Percentiles rank a stretch among this genome's conserved stretches.
Conservation (phyloP, 768 basidiomycete species). For the Tulasnella sp. region DNA sequence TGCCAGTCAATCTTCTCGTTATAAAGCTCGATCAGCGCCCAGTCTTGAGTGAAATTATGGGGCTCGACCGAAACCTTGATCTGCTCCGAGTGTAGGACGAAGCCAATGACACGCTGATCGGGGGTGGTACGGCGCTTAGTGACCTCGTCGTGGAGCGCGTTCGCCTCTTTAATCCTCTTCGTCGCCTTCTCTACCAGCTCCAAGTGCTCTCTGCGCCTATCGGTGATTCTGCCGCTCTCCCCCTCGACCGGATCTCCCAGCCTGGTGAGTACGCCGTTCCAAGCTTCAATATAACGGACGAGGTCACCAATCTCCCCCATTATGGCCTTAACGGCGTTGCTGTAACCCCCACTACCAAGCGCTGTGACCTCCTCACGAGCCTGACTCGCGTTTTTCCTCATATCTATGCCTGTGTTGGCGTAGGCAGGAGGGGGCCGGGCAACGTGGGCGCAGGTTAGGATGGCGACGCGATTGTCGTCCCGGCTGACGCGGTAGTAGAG, state of each 20-base stretch:
- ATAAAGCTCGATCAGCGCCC: too few species aligned
- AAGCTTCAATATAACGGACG: constrained; percentile 18
- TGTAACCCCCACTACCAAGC: constrained; percentile 24
- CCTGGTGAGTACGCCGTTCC: constrained; percentile 17
- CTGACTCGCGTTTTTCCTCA: constrained; percentile 19
- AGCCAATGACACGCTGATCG: too few species aligned
- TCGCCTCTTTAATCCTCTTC: too few species aligned
- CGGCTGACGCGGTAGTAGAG: constrained; percentile 25
- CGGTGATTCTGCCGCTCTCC: constrained; percentile 15
- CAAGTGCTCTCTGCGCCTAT: constrained; percentile 20
- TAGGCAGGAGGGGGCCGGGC: constrained; percentile 24
- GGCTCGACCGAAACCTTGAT: too few species aligned
- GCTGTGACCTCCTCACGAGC: constrained; percentile 25
- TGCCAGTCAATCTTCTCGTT: too few species aligned
- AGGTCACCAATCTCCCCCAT: constrained; percentile 20
- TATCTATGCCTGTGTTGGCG: constrained; percentile 19
- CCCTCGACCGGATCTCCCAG: constrained; percentile 19
- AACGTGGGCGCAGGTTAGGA: constrained; percentile 30
- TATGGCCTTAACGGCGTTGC: constrained; percentile 23
- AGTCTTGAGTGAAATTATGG: too few species aligned
- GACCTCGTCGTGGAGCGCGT: too few species aligned
- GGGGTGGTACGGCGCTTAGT: too few species aligned
- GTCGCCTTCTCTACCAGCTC: constrained; percentile 17
- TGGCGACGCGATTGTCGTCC: constrained; percentile 20
- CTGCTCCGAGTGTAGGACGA: too few species aligned